phyloP scores from a whole-genome alignment of 495 filamentous ascomycete species.

The Usnea hakonensis region DNA sequence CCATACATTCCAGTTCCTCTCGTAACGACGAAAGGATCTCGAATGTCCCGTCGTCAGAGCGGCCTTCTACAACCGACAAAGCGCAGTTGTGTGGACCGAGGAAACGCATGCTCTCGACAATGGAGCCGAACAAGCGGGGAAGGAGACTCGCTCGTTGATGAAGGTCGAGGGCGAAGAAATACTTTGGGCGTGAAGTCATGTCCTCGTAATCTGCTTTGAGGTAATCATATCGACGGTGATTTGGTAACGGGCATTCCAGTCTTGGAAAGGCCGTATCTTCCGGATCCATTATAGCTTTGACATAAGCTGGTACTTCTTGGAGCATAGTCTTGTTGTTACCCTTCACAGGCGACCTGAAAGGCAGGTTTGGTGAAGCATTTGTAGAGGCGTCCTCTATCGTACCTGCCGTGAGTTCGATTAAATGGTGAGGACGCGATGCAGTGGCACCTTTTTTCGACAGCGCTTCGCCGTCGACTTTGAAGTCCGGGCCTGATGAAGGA shows the following conservation, averaged over 20 bases:
- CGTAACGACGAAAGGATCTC: conserved; percentile 37
- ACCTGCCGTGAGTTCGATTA: not conserved
- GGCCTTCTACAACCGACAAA: conserved; percentile 43
- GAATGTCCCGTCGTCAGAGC: conserved; percentile 43
- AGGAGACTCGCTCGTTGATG: conserved; percentile 35
- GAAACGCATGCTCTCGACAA: conserved; percentile 41
- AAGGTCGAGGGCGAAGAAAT: conserved; percentile 45
- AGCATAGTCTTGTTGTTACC: conserved; percentile 22
- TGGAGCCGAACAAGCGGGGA: conserved; percentile 41
- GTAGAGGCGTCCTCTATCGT: not conserved
- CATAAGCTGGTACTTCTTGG: conserved; percentile 22
- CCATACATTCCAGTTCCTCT: conserved; percentile 29
- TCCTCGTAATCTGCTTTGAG: conserved; percentile 12
- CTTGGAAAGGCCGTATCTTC: conserved; percentile 24
- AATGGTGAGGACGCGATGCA: not conserved
- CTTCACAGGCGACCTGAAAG: not conserved
- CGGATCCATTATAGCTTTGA: conserved; percentile 29
- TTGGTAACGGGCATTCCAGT: conserved; percentile 20
- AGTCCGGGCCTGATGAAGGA: not conserved
- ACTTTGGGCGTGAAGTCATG: conserved; percentile 22
- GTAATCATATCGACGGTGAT: conserved; percentile 23
- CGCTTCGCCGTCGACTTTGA: not conserved
- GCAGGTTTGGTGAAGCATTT: not conserved
- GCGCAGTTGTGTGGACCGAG: conserved; percentile 41
- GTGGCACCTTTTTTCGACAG: not conserved